Base-by-base conservation (phyloP, 495 filamentous ascomycete genomes). In the Podospora pseudoanserina region DNA sequence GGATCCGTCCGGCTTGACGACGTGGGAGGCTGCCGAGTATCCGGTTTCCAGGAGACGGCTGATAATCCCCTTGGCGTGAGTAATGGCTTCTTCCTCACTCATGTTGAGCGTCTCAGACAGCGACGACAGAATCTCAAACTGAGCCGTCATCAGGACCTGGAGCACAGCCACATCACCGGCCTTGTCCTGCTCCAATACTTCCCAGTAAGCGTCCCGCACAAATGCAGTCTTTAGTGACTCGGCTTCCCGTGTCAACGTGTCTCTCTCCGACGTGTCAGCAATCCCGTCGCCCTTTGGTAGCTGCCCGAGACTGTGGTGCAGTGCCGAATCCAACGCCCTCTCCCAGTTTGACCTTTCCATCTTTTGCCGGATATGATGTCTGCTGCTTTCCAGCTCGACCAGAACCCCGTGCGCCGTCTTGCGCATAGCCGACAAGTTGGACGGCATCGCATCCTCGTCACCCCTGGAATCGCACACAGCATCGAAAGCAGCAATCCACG, bases 401-500 rank as follows among this genome's bases (percentile, higher is more conserved):
- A 96, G 83, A 30, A 97, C 92, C 2, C 94, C 96, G 66, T 91
- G 87, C 7, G 95, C 94, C 5, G 91, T 91, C 74, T 92, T 94
- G 49, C 94, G 88, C 83, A 97, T 93, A 5, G 90, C 87, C 20
- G 83, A 75, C 30, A 98, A 78, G 60, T 86, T 89, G 3, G 80
- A 76, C 6, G 85, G 83, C 76, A 94, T 88, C 2, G 86, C 80
- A 16, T 88, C 85, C 62, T 91, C 89, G 53, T 85, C 81, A 60
- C 91, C 92, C 15, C 87, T 84, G 13, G 79, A 82, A 20, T 90
- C 92, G 72, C 89, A 93, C 5, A 94, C 89, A 20, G 84, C 81
- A 67, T 98, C 96, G 72, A 99, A 98, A 26, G 92, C 93, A 11
- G 90, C 91, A 73, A 97, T 90, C 95, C 95, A 99, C 0, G 91